Base-by-base conservation (phyloP, 129 eudicot genomes). In the Arctium lappa region DNA sequence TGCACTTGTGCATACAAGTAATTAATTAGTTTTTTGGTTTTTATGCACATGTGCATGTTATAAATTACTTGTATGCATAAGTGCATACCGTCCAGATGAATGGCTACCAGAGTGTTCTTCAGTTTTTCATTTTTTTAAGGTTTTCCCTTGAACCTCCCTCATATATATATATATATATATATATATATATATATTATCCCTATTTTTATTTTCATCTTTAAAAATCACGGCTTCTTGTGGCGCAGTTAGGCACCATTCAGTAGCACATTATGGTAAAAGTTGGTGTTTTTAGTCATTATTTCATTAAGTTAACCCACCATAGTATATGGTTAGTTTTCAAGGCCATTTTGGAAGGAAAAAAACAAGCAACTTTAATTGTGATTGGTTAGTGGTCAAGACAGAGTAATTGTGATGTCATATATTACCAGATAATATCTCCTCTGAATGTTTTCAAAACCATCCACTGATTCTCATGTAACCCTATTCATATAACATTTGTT, bases 251-350 rank as follows among this genome's bases (percentile, higher is more conserved):
- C 85, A 85, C 77, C 83, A 66, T 79, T 86, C 79, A 84, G 73
- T 86, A 87, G 86, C 78, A 79, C 90, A 79, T 79, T 81, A 87
- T 79, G 40, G 81, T 33, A 81, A 71, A 82, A 81, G 85, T 56
- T 79, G 88, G 84, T 50, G 84, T 85, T 82, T 88, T 82, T 68
- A 38, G 88, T 85, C 88, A 82, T 82, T 82, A 86, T 66, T 79
- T 84, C 87, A 89, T 85, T 80, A 82, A 72, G 69, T 75, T 78
- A 86, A 77, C 80, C 86, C 84, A 76, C 46, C 36, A 22, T 22
- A 22, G 27, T 69, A 75, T 78, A 84, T 84, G 92, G 82, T 85
- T 81, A 78, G 84, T 63, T 79, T 82, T 89, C 85, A 73, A 72
- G 69, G 65, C 86, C 80, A 87, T 70, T 85, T 73, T 75, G 80